phyloP scores from a whole-genome alignment of 1,284 basidiomycete genomes.

The Phaffia rhodozyma region DNA sequence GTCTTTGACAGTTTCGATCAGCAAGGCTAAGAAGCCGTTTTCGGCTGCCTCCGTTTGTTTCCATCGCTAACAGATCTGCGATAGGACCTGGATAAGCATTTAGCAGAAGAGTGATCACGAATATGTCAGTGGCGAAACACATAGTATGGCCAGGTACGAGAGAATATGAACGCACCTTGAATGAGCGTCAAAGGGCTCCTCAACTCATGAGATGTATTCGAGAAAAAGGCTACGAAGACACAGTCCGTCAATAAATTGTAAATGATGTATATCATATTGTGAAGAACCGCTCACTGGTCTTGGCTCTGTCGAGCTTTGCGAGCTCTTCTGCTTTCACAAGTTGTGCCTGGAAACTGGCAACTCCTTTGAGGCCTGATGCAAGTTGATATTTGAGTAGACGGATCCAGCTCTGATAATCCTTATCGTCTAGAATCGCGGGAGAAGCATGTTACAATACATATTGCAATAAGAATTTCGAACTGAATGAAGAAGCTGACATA shows the following conservation, averaged over 20 bases:
- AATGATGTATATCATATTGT: neutral
- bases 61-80: conserved; percentile 26
- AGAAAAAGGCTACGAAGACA: conserved; percentile 27
- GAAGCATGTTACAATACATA: conserved; percentile 16
- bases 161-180: conserved; percentile 3
- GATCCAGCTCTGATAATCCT: conserved; percentile 7
- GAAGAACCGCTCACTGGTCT: conserved; percentile 22
- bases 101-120: no score
- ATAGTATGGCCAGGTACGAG: no score
- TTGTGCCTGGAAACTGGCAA: conserved; percentile 33
- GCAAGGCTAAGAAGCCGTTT: conserved; percentile 25
- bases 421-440: conserved; percentile 10
- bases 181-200: conserved; percentile 36
- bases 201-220: conserved; percentile 36
- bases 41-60: neutral
- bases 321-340: conserved; percentile 33
- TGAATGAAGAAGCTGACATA: conserved; percentile 31
- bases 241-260: neutral
- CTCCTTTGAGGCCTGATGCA: conserved; percentile 25
- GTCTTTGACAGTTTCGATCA: conserved; percentile 28
- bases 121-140: no score
- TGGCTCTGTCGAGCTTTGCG: conserved; percentile 35
- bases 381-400: conserved; percentile 28
- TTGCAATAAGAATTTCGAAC: conserved; percentile 25
- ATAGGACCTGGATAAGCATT: conserved; percentile 26